Percentiles rank a stretch among this genome's conserved stretches.
These are phyloP conservation scores for Infundibulicybe gibba DNA, from an alignment of 768 basidiomycete species.

Conservation along the genomic window DNA sequence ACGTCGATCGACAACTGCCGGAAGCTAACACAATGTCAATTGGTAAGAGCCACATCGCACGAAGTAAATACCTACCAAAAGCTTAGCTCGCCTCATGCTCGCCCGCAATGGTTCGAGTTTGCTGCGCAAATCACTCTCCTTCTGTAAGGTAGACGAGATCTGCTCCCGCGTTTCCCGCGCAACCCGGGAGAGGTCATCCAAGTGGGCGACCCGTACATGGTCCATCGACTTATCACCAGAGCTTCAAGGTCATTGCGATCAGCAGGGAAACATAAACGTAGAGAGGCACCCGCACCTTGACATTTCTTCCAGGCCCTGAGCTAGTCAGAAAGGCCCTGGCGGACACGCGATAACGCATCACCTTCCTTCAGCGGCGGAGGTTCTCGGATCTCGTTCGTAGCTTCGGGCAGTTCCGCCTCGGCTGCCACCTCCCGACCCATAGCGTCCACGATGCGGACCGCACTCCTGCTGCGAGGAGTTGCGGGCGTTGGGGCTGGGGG, in stretches of 20 bases:
- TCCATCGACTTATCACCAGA: constrained; percentile 32
- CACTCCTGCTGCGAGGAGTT: constrained; percentile 29
- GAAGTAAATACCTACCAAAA: constrained; percentile 29
- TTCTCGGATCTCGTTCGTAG: constrained; percentile 16
- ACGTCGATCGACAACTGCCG: constrained; percentile 13
- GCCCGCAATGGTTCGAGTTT: constrained; percentile 29
- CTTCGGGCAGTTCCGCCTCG: constrained; percentile 11
- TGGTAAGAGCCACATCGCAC: not conserved
- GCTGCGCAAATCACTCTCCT: constrained; percentile 30
- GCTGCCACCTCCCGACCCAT: constrained; percentile 60
- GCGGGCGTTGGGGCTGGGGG: not conserved
- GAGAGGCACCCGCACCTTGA: constrained; percentile 45
- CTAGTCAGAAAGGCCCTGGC: constrained; percentile 53
- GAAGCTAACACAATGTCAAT: constrained; percentile 8
- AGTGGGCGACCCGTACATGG: constrained; percentile 40
- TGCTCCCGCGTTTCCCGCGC: constrained; percentile 48
- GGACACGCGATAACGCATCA: constrained; percentile 56
- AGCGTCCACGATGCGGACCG: constrained; percentile 63
- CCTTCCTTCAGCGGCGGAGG: constrained; percentile 29
- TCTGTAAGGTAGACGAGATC: constrained; percentile 36
- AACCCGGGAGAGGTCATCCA: constrained; percentile 49
- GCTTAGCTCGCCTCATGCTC: constrained; percentile 29
- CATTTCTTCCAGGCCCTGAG: constrained; percentile 49
- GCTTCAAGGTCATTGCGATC: constrained; percentile 19
- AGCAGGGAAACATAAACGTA: constrained; percentile 3